Evolutionary conservation across 2,329 filamentous ascomycete genomes (phyloP).

Genomic region (Fusarium sarcochroum): DNA sequence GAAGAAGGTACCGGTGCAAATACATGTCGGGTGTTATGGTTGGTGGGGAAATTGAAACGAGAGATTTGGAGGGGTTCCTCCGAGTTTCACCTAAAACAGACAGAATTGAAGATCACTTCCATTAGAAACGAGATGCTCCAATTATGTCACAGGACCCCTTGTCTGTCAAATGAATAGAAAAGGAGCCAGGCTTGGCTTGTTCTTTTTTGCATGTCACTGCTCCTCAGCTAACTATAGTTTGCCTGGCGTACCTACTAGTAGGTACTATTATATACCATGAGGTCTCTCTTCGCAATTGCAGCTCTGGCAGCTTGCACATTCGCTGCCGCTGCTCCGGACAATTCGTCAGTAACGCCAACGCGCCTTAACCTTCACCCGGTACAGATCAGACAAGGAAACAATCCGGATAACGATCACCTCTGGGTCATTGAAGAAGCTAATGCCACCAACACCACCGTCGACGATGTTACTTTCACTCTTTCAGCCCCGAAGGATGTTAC

Average conservation of each 20-base stretch:
- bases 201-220: neutral
- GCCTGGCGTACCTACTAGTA: neutral
- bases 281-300: neutral
- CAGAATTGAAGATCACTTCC: neutral
- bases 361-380: constrained; percentile 1
- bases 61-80: neutral
- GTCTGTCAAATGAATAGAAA: neutral
- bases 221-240: neutral
- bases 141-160: neutral
- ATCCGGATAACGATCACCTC: neutral
- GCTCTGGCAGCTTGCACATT: neutral
- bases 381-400: neutral
- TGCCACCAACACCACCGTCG: neutral
- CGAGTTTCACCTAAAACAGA: neutral
- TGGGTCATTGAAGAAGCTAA: constrained; percentile 4
- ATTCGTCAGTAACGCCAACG: neutral
- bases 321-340: neutral
- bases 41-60: neutral
- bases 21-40: neutral
- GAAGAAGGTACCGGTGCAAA: neutral
- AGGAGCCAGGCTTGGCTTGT: neutral
- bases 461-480: neutral
- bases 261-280: neutral
- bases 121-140: neutral
- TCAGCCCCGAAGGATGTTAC: neutral